Base-by-base conservation (phyloP, 2,329 filamentous ascomycete genomes). In the Arthroderma sp. region DNA sequence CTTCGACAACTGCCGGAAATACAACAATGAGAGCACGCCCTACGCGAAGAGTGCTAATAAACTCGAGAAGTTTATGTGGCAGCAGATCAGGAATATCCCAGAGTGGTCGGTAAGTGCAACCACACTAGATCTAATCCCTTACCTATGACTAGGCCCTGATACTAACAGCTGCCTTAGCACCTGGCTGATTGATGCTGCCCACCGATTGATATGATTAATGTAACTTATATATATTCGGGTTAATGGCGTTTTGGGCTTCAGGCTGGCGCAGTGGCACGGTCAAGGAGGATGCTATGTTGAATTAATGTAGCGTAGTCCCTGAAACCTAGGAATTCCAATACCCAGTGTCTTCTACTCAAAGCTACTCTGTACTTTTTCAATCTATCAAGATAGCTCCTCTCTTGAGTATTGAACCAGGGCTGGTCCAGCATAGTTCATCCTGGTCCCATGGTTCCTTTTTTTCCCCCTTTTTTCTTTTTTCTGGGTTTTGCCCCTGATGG, bases 21-120 rank as follows among this genome's bases (percentile, higher is more conserved):
- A 97, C 77, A 98, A 98, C 68, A 94, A 91, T 65, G 91, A 96
- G 74, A 94, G 78, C 44, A 98, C 91, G 0, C 86, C 89, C 0
- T 98, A 98, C 70, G 89, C 90, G 23, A 98, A 98, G 76, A 89
- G 86, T 58, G 93, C 93, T 41, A 95, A 89, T 69, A 93, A 93
- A 68, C 77, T 98, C 43, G 93, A 86, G 68, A 94, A 93, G 72
- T 95, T 84, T 68, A 94, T 97, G 91, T 96, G 89, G 88, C 80
- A 84, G 70, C 88, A 91, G 73, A 89, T 96, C 71, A 86, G 87
- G 68, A 86, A 87, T 64, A 88, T 96, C 55, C 91, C 91, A 0
- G 91, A 96, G 76, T 97, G 91, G 91, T 89, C 85, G 71, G 75
- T 77, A 65, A 70, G 74, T 76, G 58, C 11, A 53, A 21, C 23